Evolutionary conservation across 371 early-diverging fungal genomes (phyloP), one percentile per base, ranked within the genome.

Genomic region (Mucor circinelloides): DNA sequence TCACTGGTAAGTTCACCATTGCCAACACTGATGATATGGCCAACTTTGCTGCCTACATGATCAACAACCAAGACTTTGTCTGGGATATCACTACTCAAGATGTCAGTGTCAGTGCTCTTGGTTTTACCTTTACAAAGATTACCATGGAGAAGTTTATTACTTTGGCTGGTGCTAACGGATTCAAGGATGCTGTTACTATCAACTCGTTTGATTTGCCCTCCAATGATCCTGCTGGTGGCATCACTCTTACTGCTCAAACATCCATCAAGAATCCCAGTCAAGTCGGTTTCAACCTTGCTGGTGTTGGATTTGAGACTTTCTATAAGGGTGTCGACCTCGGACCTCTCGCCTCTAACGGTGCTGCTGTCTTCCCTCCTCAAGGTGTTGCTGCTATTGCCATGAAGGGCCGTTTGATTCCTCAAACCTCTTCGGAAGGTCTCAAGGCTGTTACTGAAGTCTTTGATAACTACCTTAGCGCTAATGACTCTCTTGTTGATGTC

Each of bases 191-290:
- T 21, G 87, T 89, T 27, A 81, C 73, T 7, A 83, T 88, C 63
- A 73, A 75, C 46, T 77, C 80, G 1, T 86, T 87, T 73, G 76
- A 86, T 68, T 71, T 89, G 36, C 89, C 89, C 58, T 69, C 83
- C 12, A 81, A 87, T 58, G 87, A 85, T 62, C 83, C 87, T 58
- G 68, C 65, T 30, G 83, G 85, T 60, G 87, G 87, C 77, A 87
- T 89, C 61, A 79, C 82, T 8, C 72, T 89, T 38, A 75, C 70
- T 27, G 80, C 86, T 40, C 23, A 76, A 7, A 84, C 87, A 12
- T 69, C 77, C 9, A 81, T 88, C 59, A 74, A 73, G 56, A 80
- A 80, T 68, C 89, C 89, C 15, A 80, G 82, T 63, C 86, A 85
- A 68, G 77, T 89, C 46, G 89, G 89, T 60, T 84, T 89, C 71